Conservation (phyloP, 1,139 yeast genomes). For the Blastobotrys petasosporus region DNA sequence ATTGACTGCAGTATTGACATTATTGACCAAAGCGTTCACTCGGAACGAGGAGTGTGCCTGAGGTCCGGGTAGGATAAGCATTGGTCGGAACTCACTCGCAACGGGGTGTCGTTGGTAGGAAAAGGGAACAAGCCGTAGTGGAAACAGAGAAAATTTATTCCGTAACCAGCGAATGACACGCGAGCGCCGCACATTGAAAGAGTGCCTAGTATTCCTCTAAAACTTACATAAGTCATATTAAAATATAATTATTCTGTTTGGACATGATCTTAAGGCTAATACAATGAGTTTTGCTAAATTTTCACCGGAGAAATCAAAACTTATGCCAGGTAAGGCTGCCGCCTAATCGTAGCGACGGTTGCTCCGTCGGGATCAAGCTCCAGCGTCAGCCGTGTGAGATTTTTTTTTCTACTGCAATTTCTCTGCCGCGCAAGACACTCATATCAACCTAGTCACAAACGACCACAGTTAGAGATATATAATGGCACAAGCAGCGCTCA, state of each 20-base stretch:
- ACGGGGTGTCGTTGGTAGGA: neutral
- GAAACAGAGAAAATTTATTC: neutral
- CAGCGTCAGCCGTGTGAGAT: neutral
- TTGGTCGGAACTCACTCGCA: constrained; percentile 6
- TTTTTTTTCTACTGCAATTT: constrained; percentile 1
- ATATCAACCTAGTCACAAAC: constrained; percentile 16
- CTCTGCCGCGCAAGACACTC: neutral
- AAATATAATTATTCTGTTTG: no score
- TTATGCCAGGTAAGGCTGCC: no score
- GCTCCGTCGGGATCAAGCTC: no score
- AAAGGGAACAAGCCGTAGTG: constrained; percentile 1
- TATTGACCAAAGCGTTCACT: constrained; percentile 63
- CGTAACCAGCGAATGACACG: neutral
- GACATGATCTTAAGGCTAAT: no score
- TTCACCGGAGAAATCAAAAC: no score
- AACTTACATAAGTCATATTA: no score
- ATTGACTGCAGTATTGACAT: constrained; percentile 63
- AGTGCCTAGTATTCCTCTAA: neutral
- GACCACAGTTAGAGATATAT: constrained; percentile 41
- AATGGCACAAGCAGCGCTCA: constrained; percentile 57
- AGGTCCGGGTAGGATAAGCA: constrained; percentile 80
- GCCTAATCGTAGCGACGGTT: no score
- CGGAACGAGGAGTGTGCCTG: constrained; percentile 85
- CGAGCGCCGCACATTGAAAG: constrained; percentile 1
- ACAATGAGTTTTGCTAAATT: no score